These are phyloP conservation scores for Colletotrichum karsti DNA, from an alignment of 2,329 filamentous ascomycete species.

Conservation along the genomic window DNA sequence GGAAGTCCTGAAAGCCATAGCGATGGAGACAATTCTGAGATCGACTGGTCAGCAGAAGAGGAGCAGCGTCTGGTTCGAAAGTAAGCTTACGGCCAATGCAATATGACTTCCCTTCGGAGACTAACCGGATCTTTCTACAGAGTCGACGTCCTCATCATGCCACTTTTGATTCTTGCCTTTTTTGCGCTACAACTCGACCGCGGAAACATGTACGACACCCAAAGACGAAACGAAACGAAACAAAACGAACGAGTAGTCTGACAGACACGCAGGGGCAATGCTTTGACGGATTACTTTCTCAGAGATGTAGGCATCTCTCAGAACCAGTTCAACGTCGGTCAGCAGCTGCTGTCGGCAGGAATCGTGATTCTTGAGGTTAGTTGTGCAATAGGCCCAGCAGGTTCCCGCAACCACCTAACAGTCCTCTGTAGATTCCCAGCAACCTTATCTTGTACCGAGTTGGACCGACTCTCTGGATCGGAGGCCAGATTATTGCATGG, in stretches of 20 bases:
- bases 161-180: conserved; percentile 54
- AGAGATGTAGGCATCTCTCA: conserved; percentile 57
- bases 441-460: conserved; percentile 56
- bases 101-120: no score
- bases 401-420: not conserved
- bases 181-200: conserved; percentile 50
- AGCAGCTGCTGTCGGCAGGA: conserved; percentile 58
- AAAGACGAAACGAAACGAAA: not conserved
- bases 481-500: conserved; percentile 52
- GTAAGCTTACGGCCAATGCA: conserved; percentile 33
- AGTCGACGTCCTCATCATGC: conserved; percentile 54
- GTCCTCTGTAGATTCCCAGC: conserved; percentile 46
- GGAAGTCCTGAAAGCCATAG: conserved; percentile 9
- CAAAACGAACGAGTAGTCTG: not conserved
- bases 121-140: no score
- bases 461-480: conserved; percentile 56
- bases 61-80: conserved; percentile 37
- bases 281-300: conserved; percentile 45
- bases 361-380: conserved; percentile 52
- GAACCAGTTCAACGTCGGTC: conserved; percentile 61
- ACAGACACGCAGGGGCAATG: conserved; percentile 17
- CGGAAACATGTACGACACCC: conserved; percentile 41
- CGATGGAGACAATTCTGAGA: not conserved
- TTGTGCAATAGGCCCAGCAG: not conserved
- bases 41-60: conserved; percentile 38